A percentile compares a stretch with the other conserved stretches of the same genome.
Evolutionary conservation across 345 rosid species (phyloP).

Genomic region (Rubroshorea leprosula): DNA sequence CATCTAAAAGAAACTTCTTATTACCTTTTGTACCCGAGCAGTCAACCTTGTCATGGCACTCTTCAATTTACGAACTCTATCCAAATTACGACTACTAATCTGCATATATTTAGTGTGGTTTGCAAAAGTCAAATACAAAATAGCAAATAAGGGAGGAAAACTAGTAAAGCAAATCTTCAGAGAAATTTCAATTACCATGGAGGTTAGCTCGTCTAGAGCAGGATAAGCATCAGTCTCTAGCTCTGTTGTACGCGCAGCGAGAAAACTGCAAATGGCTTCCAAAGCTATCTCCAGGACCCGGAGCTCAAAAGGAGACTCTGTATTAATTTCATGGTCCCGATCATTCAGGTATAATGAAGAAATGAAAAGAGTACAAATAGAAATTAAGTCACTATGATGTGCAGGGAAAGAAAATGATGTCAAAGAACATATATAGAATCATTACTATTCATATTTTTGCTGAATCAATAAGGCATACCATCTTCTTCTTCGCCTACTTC

Average conservation of each 20-base stretch:
- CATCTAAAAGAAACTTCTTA: background rate
- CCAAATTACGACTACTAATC: slow-evolving; percentile 96
- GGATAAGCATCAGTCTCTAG: slow-evolving; percentile 89
- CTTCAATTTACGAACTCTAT: slow-evolving; percentile 92
- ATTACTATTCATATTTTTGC: background rate
- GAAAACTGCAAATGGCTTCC: slow-evolving; percentile 88
- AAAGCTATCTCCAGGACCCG: slow-evolving; percentile 81
- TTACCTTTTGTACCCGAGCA: slow-evolving; percentile 93
- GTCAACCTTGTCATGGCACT: slow-evolving; percentile 96
- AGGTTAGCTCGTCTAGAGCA: slow-evolving; percentile 87
- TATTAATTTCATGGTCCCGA: slow-evolving; percentile 23
- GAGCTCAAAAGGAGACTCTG: slow-evolving; percentile 80
- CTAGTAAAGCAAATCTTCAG: too few relatives aligned
- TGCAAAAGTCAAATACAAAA: background rate
- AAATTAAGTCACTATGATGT: background rate
- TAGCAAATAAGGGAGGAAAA: too few relatives aligned
- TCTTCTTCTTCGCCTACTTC: slow-evolving; percentile 88
- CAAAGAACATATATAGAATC: background rate
- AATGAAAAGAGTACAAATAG: too few relatives aligned
- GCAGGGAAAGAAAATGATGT: background rate
- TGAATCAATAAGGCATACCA: slow-evolving; percentile 42
- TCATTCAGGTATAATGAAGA: slow-evolving; percentile 10
- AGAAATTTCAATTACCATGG: slow-evolving; percentile 41
- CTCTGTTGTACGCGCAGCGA: slow-evolving; percentile 79
- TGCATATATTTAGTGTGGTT: slow-evolving; percentile 25